Percentiles rank a stretch among this genome's conserved stretches.
Conservation (phyloP, 1,139 yeast genomes). For the Yamadazyma sp. region DNA sequence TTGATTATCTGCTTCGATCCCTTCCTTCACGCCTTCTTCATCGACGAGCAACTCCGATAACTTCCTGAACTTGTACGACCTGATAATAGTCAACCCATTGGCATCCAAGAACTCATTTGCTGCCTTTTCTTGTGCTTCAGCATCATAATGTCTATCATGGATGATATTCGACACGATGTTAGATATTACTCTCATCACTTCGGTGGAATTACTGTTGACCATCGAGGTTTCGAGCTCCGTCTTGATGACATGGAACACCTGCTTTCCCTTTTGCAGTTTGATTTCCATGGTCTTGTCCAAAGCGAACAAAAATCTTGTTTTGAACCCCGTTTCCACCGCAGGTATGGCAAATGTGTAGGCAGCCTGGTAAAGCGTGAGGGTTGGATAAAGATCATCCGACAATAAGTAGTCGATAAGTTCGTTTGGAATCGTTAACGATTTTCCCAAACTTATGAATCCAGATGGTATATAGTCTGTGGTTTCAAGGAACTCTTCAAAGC, state of each 20-base stretch:
- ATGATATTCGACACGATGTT: slow-evolving; percentile 27
- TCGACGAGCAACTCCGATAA: slow-evolving; percentile 14
- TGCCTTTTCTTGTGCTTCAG: slow-evolving; percentile 15
- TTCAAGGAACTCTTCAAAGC: slow-evolving; percentile 44
- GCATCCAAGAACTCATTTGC: slow-evolving; percentile 19
- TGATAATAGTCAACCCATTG: slow-evolving; percentile 15
- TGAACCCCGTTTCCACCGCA: slow-evolving; percentile 44
- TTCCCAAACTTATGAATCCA: slow-evolving; percentile 25
- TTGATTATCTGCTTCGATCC: slow-evolving; percentile 24
- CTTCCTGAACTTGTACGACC: slow-evolving; percentile 19
- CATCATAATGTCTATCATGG: slow-evolving; percentile 20
- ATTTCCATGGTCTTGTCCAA: slow-evolving; percentile 41
- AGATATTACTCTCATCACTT: slow-evolving; percentile 29
- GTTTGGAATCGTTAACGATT: slow-evolving; percentile 44
- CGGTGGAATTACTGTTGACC: slow-evolving; percentile 29
- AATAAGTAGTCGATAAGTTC: slow-evolving; percentile 50
- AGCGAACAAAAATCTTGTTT: slow-evolving; percentile 53
- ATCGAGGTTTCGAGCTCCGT: slow-evolving; percentile 39
- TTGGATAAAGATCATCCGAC: slow-evolving; percentile 41
- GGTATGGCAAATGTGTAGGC: slow-evolving; percentile 47
- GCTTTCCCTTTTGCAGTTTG: slow-evolving; percentile 38
- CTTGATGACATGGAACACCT: slow-evolving; percentile 46
- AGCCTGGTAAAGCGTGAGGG: slow-evolving; percentile 51
- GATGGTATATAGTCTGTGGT: slow-evolving; percentile 42
- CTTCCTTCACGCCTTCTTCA: slow-evolving; percentile 17